Base-by-base conservation (phyloP, 2,329 filamentous ascomycete species). In the Plectosphaerella cucumerina region DNA sequence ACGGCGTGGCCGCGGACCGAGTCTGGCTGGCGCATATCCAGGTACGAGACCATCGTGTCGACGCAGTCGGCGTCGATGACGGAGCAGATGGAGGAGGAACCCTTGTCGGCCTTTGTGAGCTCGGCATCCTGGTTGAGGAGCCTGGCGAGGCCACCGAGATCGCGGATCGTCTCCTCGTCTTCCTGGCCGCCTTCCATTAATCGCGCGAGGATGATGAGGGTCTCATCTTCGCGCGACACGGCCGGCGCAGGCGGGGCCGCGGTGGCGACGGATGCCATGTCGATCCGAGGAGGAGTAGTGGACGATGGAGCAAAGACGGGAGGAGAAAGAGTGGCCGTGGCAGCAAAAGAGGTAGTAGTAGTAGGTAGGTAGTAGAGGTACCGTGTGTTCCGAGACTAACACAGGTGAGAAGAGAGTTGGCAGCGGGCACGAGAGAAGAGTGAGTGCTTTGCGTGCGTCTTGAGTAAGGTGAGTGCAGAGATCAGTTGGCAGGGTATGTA, bases 111-210 rank as follows among this genome's bases (percentile, higher is more conserved):
- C 48, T 54, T 49, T 31, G 45, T 50, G 11, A 62, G 60, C 44
- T 73, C 69, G 49, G 71, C 68, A 54, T 86, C 82, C 35, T 82
- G 73, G 59, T 73, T 77, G 50, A 86, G 71, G 37, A 86, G 70
- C 65, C 77, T 81, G 43, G 82, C 84, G 49, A 86, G 75, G 50
- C 70, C 68, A 57, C 81, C 78, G 44, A 86, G 71, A 53, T 83
- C 77, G 53, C 69, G 69, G 59, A 80, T 85, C 12, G 82, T 87
- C 58, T 89, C 85, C 51, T 84, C 82, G 63, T 89, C 89, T 60
- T 96, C 90, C 60, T 92, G 84, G 49, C 90, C 91, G 43, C 90
- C 90, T 65, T 95, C 90, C 85, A 97, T 95, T 59, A 97, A 75
- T 62, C 89, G 87, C 21, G 92, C 92, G 58, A 97, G 83, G 59